phyloP scores from a whole-genome alignment of 495 filamentous ascomycete genomes.

The Aspergillus asperescens region DNA sequence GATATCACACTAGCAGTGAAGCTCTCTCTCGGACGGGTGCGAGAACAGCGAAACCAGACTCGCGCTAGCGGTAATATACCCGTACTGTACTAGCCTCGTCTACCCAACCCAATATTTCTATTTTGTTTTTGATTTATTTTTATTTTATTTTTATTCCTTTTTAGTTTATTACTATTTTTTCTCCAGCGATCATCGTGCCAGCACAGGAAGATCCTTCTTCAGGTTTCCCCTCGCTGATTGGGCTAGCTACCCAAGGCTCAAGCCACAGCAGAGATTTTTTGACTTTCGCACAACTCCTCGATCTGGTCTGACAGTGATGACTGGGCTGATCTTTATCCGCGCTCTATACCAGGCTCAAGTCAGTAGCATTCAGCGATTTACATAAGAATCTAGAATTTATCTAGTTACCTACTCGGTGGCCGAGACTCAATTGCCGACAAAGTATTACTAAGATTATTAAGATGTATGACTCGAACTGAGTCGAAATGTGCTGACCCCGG shows the following conservation, averaged over 20 bases:
- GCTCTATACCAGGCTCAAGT: no score
- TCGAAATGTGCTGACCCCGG: no score
- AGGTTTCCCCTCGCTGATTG: not conserved
- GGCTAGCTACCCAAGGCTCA: not conserved
- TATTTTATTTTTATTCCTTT: not conserved
- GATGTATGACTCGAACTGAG: no score
- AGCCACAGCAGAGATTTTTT: slow-evolving; percentile 8
- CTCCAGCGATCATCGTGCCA: slow-evolving; percentile 3
- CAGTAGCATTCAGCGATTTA: no score
- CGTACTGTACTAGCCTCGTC: not conserved
- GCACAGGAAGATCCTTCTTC: not conserved
- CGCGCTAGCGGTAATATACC: not conserved
- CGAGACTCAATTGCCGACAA: no score
- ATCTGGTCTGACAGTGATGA: not conserved
- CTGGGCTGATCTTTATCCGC: no score
- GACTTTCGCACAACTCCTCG: not conserved
- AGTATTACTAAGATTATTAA: no score
- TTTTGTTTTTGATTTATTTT: slow-evolving; percentile 1
- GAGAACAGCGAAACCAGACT: not conserved
- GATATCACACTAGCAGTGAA: not conserved
- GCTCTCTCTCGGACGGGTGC: not conserved
- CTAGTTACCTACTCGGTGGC: no score
- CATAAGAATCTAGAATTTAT: no score
- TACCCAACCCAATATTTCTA: not conserved
- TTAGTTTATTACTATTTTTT: slow-evolving; percentile 17